Evolutionary conservation across 805 yeast species (phyloP).

Genomic region (Wickerhamiella qilinensis): DNA sequence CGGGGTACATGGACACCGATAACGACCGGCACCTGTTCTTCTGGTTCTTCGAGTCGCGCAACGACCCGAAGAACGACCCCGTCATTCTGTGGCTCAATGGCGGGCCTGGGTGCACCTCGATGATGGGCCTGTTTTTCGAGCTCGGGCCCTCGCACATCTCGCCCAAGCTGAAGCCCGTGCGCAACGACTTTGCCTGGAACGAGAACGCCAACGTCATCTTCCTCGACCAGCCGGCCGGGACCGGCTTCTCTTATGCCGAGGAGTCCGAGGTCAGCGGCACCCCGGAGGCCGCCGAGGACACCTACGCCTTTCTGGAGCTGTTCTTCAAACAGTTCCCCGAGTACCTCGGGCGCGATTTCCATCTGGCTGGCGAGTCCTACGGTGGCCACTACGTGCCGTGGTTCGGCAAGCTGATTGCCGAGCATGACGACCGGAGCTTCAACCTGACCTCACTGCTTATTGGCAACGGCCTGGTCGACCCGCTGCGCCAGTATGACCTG

Average conservation of each 20-base stretch:
- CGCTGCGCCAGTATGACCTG: slow-evolving; percentile 64
- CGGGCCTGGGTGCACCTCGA: slow-evolving; percentile 90
- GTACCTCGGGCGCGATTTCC: slow-evolving; percentile 46
- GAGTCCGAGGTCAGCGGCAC: slow-evolving; percentile 49
- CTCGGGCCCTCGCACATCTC: slow-evolving; percentile 65
- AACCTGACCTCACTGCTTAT: slow-evolving; percentile 68
- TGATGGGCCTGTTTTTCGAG: slow-evolving; percentile 76
- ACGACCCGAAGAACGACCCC: slow-evolving; percentile 73
- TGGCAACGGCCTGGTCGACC: slow-evolving; percentile 90
- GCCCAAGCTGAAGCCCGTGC: slow-evolving; percentile 40
- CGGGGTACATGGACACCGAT: slow-evolving; percentile 72
- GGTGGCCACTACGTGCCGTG: slow-evolving; percentile 93
- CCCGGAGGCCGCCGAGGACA: slow-evolving; percentile 78
- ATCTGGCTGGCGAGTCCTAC: slow-evolving; percentile 87
- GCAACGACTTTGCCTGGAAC: slow-evolving; percentile 75
- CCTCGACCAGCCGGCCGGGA: slow-evolving; percentile 78
- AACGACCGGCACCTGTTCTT: slow-evolving; percentile 76
- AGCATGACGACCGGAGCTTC: slow-evolving; percentile 46
- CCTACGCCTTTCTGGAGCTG: slow-evolving; percentile 69
- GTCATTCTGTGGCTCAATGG: slow-evolving; percentile 73
- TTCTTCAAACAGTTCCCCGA: slow-evolving; percentile 83
- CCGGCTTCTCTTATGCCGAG: slow-evolving; percentile 42
- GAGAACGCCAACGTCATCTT: slow-evolving; percentile 69
- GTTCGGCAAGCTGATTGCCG: slow-evolving; percentile 43
- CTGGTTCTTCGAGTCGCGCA: slow-evolving; percentile 79